phyloP scores from a whole-genome alignment of 1,139 yeast genomes.

The Debaryomyces sp. region DNA sequence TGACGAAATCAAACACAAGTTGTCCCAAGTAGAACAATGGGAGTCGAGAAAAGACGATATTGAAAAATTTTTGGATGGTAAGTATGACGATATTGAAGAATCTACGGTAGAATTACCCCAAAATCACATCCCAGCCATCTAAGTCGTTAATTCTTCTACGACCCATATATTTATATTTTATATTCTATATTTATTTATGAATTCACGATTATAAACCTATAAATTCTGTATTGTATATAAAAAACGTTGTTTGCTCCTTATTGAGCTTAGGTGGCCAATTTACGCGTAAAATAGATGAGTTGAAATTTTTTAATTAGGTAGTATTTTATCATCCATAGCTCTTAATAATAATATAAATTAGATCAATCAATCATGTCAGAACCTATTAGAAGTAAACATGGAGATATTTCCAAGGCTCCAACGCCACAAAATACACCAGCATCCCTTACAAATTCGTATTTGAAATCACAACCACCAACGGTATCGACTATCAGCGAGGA shows the following conservation, averaged over 20 bases:
- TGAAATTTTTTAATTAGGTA: slow-evolving; percentile 2
- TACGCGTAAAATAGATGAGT: slow-evolving; percentile 10
- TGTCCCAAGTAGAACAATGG: slow-evolving; percentile 56
- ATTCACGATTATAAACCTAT: slow-evolving; percentile 1
- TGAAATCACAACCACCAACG: slow-evolving; percentile 69
- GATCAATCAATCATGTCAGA: slow-evolving; percentile 51
- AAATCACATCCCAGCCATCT: background rate
- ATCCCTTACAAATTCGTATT: slow-evolving; percentile 75
- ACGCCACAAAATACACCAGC: slow-evolving; percentile 99
- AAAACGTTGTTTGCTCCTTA: background rate
- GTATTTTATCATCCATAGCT: background rate
- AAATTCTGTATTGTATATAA: slow-evolving; percentile 3
- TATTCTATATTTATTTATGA: slow-evolving; percentile 1
- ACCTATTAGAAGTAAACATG: slow-evolving; percentile 67
- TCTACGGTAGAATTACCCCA: slow-evolving; percentile 8
- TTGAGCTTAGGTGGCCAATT: slow-evolving; percentile 6
- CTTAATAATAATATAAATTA: background rate
- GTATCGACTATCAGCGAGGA: slow-evolving; percentile 82
- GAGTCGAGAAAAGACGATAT: slow-evolving; percentile 50
- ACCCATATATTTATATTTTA: background rate
- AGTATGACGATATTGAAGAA: slow-evolving; percentile 20
- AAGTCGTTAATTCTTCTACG: background rate
- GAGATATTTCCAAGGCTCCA: slow-evolving; percentile 90
- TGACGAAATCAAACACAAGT: slow-evolving; percentile 56
- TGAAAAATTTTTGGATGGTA: slow-evolving; percentile 46